Percentiles rank a stretch among this genome's conserved stretches.
Evolutionary conservation across 371 early-diverging fungal species (phyloP).

Genomic region (Zychaea mexicana): DNA sequence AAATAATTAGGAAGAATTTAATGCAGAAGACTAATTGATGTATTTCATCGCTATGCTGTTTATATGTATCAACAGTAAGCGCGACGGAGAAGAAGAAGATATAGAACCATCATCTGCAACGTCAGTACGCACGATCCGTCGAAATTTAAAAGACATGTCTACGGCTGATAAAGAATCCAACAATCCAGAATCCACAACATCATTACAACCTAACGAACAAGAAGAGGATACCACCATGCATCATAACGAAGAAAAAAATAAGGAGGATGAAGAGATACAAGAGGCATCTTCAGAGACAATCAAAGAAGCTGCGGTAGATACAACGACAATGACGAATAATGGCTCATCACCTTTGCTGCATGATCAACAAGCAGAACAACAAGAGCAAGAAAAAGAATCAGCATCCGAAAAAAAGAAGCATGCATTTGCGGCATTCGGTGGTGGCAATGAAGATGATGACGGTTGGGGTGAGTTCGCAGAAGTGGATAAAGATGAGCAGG

Average conservation of each 20-base stretch:
- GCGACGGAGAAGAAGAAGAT: slow-evolving; percentile 34
- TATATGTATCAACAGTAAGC: slow-evolving; percentile 31
- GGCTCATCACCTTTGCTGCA: too few species aligned
- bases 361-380: too few species aligned
- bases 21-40: too few species aligned
- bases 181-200: too few species aligned
- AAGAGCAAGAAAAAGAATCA: not conserved
- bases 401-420: not conserved
- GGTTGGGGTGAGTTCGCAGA: slow-evolving; percentile 53
- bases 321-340: not conserved
- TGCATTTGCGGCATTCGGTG: slow-evolving; percentile 33
- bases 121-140: slow-evolving; percentile 41
- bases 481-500: slow-evolving; percentile 22
- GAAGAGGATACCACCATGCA: slow-evolving; percentile 18
- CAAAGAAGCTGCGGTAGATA: not conserved
- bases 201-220: slow-evolving; percentile 20
- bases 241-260: not conserved
- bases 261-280: not conserved
- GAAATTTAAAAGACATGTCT: slow-evolving; percentile 49
- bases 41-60: too few species aligned
- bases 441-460: slow-evolving; percentile 20
- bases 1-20: too few species aligned
- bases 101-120: not conserved
- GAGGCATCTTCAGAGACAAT: not conserved
- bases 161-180: slow-evolving; percentile 34